Base-by-base conservation (phyloP, 129 eudicot species). In the Oenanthe sinensis region DNA sequence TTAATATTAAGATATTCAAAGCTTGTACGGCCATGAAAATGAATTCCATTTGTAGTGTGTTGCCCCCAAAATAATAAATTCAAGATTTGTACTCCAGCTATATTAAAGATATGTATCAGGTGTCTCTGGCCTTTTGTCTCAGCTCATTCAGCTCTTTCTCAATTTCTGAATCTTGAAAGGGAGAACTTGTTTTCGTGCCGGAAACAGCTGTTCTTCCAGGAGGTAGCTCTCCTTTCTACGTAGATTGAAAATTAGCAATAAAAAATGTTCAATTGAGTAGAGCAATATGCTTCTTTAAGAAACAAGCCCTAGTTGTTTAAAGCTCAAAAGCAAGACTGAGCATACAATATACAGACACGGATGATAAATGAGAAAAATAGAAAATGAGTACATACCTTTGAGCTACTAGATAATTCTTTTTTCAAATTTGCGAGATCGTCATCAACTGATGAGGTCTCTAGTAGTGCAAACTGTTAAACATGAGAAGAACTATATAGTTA, bases 181-280 rank as follows among this genome's bases (percentile, higher is more conserved):
- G 76, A 75, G 78, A 79, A 10, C 50, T 40, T 49, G 77, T 36
- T 71, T 46, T 75, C n/a, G 76, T 62, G 40, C 79, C 20, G 10
- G 72, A 39, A n/a, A 33, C 69, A 44, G 76, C 76, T 47, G 84
- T 65, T 76, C 80, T 75, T 48, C 84, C 80, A 4, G 84, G 80
- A 62, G 84, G 84, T 20, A 81, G 84, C 52, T 65, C 84, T 63
- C 84, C 84, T 75, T 81, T 75, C 84, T 81, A 48, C 58, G 54
- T 15, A 15, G 19, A 69, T 17, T 16, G 26, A 71, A 71, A 39
- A 71, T 40, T 71, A 71, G 42, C 36, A 43, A 71, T 37, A 42
- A 42, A 26, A 30, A 43, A 12, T 43, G 11, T 70, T 43, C n/a
- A n/a, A n/a, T n/a, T n/a, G 37, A 73, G 22, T 14, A 5, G 75